Evolutionary conservation across 148 eudicot species (phyloP).

Genomic region (Rhododendron kiyosumense): DNA sequence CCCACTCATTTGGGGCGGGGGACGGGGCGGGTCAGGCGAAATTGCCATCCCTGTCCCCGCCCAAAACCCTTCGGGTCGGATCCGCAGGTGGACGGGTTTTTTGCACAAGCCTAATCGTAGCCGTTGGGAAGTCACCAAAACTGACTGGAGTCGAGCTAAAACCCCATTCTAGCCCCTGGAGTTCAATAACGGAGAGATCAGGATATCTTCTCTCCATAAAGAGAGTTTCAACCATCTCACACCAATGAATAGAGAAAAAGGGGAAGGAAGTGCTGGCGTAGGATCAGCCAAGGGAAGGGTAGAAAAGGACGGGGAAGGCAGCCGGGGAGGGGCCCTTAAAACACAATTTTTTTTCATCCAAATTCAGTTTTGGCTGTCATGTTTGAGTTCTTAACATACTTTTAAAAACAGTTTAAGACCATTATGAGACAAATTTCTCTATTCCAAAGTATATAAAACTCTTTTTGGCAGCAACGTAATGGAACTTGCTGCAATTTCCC

Average conservation of each 20-base stretch:
- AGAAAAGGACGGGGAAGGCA: neutral
- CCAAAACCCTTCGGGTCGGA: too few relatives aligned
- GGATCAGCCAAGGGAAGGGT: neutral
- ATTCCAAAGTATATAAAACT: neutral
- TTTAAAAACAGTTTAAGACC: neutral
- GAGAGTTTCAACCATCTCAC: too few relatives aligned
- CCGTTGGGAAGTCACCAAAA: too few relatives aligned
- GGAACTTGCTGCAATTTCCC: neutral
- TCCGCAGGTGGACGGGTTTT: too few relatives aligned
- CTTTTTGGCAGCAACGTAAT: neutral
- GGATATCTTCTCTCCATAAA: neutral
- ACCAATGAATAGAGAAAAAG: neutral
- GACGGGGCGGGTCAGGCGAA: too few relatives aligned
- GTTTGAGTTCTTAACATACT: neutral
- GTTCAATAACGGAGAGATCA: too few relatives aligned
- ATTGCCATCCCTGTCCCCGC: too few relatives aligned
- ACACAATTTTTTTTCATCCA: neutral
- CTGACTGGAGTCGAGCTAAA: too few relatives aligned
- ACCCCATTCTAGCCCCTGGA: neutral
- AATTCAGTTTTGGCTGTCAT: neutral
- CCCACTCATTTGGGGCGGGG: too few relatives aligned
- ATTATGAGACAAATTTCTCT: neutral
- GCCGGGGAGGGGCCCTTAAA: too few relatives aligned
- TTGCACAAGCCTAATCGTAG: too few relatives aligned
- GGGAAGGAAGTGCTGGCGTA: too few relatives aligned